These are phyloP conservation scores for Trichoderma reesei DNA, from an alignment of 495 filamentous ascomycete species.

Conservation along the genomic window DNA sequence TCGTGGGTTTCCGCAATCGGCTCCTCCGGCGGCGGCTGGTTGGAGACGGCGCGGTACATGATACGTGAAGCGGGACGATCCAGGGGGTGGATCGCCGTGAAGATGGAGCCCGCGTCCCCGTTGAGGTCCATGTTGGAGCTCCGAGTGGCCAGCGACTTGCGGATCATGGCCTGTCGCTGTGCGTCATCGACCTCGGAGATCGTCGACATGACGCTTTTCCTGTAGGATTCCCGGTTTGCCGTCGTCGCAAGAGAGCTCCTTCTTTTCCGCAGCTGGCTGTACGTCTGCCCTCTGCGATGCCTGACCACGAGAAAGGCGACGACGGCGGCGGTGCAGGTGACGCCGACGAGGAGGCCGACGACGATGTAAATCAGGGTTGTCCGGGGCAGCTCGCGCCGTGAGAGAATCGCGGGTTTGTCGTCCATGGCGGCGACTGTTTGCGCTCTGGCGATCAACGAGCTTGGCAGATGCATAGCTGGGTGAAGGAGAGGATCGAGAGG, in stretches of 20 bases:
- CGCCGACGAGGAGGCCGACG: background rate
- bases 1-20: conserved; percentile 3
- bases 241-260: background rate
- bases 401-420: background rate
- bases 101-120: background rate
- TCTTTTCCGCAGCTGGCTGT: background rate
- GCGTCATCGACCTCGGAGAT: conserved; percentile 25
- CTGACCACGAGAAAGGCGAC: conserved; percentile 1
- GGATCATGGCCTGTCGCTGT: conserved; percentile 34
- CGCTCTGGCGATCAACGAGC: background rate
- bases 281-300: background rate
- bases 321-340: background rate
- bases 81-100: background rate
- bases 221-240: background rate
- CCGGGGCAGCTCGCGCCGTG: background rate
- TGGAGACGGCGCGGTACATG: too few relatives aligned
- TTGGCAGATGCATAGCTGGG: background rate
- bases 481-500: background rate
- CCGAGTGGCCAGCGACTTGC: conserved; percentile 36
- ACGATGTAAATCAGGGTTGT: conserved; percentile 7
- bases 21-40: too few relatives aligned
- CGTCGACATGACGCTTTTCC: conserved; percentile 1
- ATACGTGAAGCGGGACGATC: background rate
- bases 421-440: background rate
- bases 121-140: conserved; percentile 16